Evolutionary conservation across 208 protist species (phyloP), one percentile per base, ranked within the genome.

Genomic region (Balamuthia mandrillaris): DNA sequence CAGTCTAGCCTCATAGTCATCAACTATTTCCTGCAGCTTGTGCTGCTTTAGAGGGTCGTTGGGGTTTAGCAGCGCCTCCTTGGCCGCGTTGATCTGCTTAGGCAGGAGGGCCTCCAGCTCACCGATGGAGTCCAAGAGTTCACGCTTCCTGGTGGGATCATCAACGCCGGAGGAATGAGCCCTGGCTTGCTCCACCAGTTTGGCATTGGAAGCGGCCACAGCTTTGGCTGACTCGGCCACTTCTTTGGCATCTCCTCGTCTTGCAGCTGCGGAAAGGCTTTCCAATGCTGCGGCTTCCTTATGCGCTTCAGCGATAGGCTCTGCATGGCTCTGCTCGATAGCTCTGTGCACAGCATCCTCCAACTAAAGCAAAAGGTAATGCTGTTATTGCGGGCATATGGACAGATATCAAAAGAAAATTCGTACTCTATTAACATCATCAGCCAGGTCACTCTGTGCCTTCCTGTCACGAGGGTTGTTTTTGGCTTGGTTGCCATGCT

Each of bases 81-180:
- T 81, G 14, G 61, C 74, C 14, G 74, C 45, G 47, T 44, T 81
- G 74, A 81, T 35, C 35, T 81, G 74, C 0, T 51, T 29, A 5
- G 74, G 74, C 21, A 81, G 74, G 47, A 81, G 52, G 74, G 42
- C 61, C 7, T 81, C 74, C n/a, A 81, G 74, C n/a, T 81, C 74
- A 27, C 49, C 7, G 21, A 81, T 41, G 21, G 21, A n/a, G 0
- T 81, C 74, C 74, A 81, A 3, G 3, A 81, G 3, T 7, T 63
- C 27, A 5, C n/a, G 9, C 52, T 81, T 81, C 21, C 74, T 29
- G 16, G 27, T n/a, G 37, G 74, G 47, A n/a, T 81, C 74, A 21
- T 21, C 39, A 29, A 3, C 33, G 45, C 45, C 42, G 0, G 9
- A 4, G 2, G 74, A 44, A n/a, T 81, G 49, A 16, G 6, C 74